Percentiles rank a stretch among this genome's conserved stretches.
Evolutionary conservation across 306 rosid genomes (phyloP).

Genomic region (Coriaria nepalensis): DNA sequence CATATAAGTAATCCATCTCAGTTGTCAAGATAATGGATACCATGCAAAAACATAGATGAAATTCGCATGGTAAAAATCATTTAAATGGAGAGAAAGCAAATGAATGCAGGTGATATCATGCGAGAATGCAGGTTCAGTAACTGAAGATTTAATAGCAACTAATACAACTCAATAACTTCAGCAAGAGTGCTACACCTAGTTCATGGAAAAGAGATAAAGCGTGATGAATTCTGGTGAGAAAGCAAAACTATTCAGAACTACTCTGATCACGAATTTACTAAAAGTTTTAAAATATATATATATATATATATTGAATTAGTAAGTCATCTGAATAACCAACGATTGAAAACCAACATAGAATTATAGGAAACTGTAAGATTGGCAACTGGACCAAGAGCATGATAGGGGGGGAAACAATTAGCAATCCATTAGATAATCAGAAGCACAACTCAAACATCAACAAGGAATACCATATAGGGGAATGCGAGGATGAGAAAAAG

Average conservation of each 20-base stretch:
- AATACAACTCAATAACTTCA: too few species aligned
- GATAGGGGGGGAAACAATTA: too few species aligned
- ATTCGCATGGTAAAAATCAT: neutral
- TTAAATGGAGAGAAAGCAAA: neutral
- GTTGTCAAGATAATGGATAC: conserved; percentile 9
- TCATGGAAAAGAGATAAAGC: neutral
- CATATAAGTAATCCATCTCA: conserved; percentile 18
- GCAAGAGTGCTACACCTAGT: neutral
- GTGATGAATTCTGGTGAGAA: conserved; percentile 9
- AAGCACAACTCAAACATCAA: neutral
- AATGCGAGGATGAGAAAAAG: too few species aligned
- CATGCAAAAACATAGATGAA: conserved; percentile 4
- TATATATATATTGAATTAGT: conserved; percentile 7
- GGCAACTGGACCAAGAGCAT: too few species aligned
- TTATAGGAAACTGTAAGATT: too few species aligned
- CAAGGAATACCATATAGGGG: neutral
- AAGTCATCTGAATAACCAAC: too few species aligned
- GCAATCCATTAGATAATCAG: neutral
- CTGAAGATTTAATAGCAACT: neutral
- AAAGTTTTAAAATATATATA: neutral
- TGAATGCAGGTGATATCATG: neutral
- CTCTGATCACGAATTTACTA: conserved; percentile 8
- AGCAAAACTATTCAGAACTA: conserved; percentile 9
- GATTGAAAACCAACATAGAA: too few species aligned
- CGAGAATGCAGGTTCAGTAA: too few species aligned